Evolutionary conservation across 371 early-diverging fungal species (phyloP), one percentile per base, ranked within the genome.

Genomic region (Saksenaea oblongispora): DNA sequence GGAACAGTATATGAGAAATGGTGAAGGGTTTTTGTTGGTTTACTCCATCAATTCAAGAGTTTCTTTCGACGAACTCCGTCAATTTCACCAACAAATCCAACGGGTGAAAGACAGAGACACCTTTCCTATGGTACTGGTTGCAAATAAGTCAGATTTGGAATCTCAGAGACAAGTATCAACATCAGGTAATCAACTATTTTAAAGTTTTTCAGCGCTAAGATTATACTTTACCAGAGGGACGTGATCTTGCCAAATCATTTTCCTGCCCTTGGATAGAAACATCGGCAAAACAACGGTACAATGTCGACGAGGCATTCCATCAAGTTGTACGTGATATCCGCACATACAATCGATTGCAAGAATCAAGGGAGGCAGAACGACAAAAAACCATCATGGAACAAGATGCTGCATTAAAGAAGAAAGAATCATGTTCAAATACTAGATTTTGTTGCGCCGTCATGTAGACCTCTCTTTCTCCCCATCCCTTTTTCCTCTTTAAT

Each of bases 141-240:
- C 92, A 26, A 96, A 96, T 82, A 96, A 96, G 75, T 89, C 86
- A 53, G 97, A 96, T 74, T 63, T 96, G 58, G 89, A 88, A 42
- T 67, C 73, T 24, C 91, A 97, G 57, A 81, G 97, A 58, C 86
- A 88, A 31, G 94, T 99, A 10, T 78, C 87, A 15, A 75, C 66
- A 13, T 84, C 87, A 59, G 69, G 82, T 92, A 65, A 79, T 76
- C 17, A 51, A 14, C n/a, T n/a, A n/a, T n/a, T n/a, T n/a, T n/a
- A n/a, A n/a, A n/a, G n/a, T 56, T 56, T 35, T 56, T 7, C 35
- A n/a, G n/a, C n/a, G n/a, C 15, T 36, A 31, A 31, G 31, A 31
- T 56, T 56, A 2, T 13, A 1, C 0, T 34, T 56, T n/a, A 39
- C 11, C 11, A 39, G 51, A 47, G 51, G 51, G 51, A 10, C 51